Percentiles rank a stretch among this genome's conserved stretches.
These are phyloP conservation scores for Phyllosticta citribraziliensis DNA, from an alignment of 2,329 filamentous ascomycete species.

Conservation along the genomic window DNA sequence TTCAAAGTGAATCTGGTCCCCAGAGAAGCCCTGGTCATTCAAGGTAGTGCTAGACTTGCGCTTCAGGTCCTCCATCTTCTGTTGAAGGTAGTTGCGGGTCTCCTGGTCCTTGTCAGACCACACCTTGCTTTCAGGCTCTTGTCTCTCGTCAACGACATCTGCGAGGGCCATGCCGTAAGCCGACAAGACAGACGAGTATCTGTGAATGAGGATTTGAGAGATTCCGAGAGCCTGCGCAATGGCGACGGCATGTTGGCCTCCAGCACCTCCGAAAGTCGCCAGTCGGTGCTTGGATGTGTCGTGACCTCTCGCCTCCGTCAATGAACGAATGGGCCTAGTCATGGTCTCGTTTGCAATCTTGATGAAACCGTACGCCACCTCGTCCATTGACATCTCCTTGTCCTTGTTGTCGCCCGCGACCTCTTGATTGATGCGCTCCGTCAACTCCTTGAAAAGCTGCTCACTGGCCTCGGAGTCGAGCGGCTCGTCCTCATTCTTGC, in stretches of 20 bases:
- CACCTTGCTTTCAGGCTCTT: constrained; percentile 59
- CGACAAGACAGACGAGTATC: constrained; percentile 80
- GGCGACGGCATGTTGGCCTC: constrained; percentile 84
- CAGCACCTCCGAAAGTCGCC: constrained; percentile 85
- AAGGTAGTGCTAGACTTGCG: constrained; percentile 60
- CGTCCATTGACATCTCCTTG: constrained; percentile 63
- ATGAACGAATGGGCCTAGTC: constrained; percentile 78
- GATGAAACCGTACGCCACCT: constrained; percentile 82
- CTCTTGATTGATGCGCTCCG: constrained; percentile 69
- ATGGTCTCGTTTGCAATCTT: constrained; percentile 87
- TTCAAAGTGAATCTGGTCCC: constrained; percentile 69
- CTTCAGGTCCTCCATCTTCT: constrained; percentile 71
- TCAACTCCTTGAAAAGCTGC: constrained; percentile 64
- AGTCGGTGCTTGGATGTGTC: constrained; percentile 85
- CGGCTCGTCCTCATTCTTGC: constrained; percentile 73
- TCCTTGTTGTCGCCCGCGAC: constrained; percentile 49
- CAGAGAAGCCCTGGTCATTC: constrained; percentile 67
- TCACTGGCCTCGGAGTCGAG: constrained; percentile 68
- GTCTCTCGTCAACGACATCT: constrained; percentile 84
- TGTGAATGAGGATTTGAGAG: constrained; percentile 72
- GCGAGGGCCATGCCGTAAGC: constrained; percentile 90
- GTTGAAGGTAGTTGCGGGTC: constrained; percentile 52
- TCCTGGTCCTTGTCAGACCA: constrained; percentile 47
- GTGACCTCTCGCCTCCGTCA: constrained; percentile 87
- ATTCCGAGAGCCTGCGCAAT: constrained; percentile 81